Base-by-base conservation (phyloP, 2,329 filamentous ascomycete species). In the Alternaria sp. region DNA sequence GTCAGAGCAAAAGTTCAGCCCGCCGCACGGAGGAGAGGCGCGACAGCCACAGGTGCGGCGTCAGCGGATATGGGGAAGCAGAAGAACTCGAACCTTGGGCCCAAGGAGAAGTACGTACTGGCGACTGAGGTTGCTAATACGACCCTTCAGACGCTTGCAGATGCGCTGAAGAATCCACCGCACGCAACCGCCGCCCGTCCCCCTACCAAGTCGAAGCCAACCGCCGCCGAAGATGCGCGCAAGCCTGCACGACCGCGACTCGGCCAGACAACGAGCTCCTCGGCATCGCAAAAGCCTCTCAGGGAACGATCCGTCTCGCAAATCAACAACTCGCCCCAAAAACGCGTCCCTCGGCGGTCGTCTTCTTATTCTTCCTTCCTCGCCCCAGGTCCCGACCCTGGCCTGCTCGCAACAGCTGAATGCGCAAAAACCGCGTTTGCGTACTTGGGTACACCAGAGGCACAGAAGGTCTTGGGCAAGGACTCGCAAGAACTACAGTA, bases 51-150 rank as follows among this genome's bases (percentile, higher is more conserved):
- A 40, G 61, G 66, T 27, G 67, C 73, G 61, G 59, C 66, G 3
- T 65, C 71, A 69, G 66, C 77, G 63, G 66, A 82, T 34, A 76
- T 75, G 45, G 75, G 77, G 34, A 80, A 81, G 52, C 79, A 80
- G 48, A 58, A 66, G 5, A n/a, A 68, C 2, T 55, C 54, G 12
- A 48, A 59, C n/a, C 76, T 90, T 30, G 80, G 84, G 5, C 74
- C 82, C 5, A 87, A 85, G 68, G 90, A 92, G 59, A 87, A 85
- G 75, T 88, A 88, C 52, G 82, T 86, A 45, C 80, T 94, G 36
- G 91, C 91, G 12, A 92, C 91, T 0, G 87, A 93, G 63, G 83
- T 92, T 36, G 87, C 93, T 70, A 94, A 94, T 74, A 82, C 83
- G 7, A 85, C 89, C 1, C 82, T 94, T 40, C 93, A 91, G 71